Percentiles rank a stretch among this genome's conserved stretches.
Evolutionary conservation across 768 basidiomycete species (phyloP).

Genomic region (Leucocoprinus birnbaumii): DNA sequence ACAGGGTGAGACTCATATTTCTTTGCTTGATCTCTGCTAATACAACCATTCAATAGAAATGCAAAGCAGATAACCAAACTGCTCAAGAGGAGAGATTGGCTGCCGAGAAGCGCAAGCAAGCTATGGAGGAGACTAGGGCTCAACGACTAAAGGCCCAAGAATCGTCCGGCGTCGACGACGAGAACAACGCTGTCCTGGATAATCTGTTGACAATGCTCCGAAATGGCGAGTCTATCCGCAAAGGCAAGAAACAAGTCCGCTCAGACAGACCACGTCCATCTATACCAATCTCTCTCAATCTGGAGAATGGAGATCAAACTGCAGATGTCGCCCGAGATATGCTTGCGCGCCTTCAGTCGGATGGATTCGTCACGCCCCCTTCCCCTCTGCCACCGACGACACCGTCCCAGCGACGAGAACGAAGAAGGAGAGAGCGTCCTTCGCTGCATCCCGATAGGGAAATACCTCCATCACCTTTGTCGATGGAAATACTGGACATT

Average conservation of each 20-base stretch:
- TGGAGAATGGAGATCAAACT: constrained; percentile 29
- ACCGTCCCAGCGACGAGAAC: constrained; percentile 33
- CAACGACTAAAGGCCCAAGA: constrained; percentile 49
- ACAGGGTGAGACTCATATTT: constrained; percentile 61
- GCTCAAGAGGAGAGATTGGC: constrained; percentile 69
- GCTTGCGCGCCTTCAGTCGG: constrained; percentile 69
- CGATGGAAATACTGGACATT: constrained; percentile 28
- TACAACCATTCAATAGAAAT: too few relatives aligned
- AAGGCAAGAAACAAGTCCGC: constrained; percentile 48
- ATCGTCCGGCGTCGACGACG: constrained; percentile 35
- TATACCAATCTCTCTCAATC: constrained; percentile 29
- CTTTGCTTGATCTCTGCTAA: too few relatives aligned
- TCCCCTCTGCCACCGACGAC: constrained; percentile 46
- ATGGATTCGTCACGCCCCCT: constrained; percentile 56
- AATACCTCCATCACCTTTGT: constrained; percentile 28
- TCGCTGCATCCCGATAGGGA: constrained; percentile 22
- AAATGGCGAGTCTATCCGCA: constrained; percentile 65
- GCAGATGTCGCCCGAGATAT: constrained; percentile 70
- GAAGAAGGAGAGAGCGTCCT: constrained; percentile 31
- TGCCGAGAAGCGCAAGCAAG: constrained; percentile 65
- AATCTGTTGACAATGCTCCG: constrained; percentile 68
- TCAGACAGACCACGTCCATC: constrained; percentile 24
- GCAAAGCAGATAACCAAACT: constrained; percentile 75
- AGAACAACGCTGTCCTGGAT: constrained; percentile 64
- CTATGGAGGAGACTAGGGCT: constrained; percentile 59